These are phyloP conservation scores for Cutaneotrichosporon arboriforme DNA, from an alignment of 1,284 basidiomycete species.

Conservation along the genomic window DNA sequence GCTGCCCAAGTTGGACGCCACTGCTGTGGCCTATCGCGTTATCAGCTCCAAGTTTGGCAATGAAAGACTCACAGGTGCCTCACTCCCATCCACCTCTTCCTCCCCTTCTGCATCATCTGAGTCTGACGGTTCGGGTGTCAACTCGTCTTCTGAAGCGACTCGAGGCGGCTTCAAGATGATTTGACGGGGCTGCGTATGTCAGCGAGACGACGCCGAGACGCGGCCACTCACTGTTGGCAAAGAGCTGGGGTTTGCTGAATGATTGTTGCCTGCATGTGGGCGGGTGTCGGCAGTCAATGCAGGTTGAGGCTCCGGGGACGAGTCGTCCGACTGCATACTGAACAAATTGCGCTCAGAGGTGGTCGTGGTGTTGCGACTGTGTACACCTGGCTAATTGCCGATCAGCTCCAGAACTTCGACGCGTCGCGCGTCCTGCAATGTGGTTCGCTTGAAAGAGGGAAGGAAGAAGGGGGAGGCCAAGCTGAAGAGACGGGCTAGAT, in stretches of 20 bases:
- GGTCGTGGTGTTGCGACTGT: too few species aligned
- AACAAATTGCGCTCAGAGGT: background rate
- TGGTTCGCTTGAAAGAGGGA: background rate
- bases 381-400: background rate
- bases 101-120: constrained; percentile 31
- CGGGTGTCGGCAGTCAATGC: background rate
- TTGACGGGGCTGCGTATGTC: constrained; percentile 4
- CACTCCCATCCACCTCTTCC: constrained; percentile 27
- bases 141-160: constrained; percentile 14
- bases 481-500: too few species aligned
- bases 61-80: constrained; percentile 10
- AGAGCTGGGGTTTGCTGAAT: background rate
- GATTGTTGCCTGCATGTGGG: constrained; percentile 1
- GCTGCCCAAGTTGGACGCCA: constrained; percentile 7
- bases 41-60: background rate
- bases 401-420: constrained; percentile 1
- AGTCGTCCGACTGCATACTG: constrained; percentile 10
- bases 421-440: constrained; percentile 1
- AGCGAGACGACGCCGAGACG: background rate
- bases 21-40: background rate
- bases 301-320: constrained; percentile 5
- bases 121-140: constrained; percentile 19
- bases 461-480: too few species aligned
- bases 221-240: background rate
- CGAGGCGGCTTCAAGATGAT: constrained; percentile 15